Conservation (phyloP, 257 asterid species). For the Jacaranda mimosifolia region DNA sequence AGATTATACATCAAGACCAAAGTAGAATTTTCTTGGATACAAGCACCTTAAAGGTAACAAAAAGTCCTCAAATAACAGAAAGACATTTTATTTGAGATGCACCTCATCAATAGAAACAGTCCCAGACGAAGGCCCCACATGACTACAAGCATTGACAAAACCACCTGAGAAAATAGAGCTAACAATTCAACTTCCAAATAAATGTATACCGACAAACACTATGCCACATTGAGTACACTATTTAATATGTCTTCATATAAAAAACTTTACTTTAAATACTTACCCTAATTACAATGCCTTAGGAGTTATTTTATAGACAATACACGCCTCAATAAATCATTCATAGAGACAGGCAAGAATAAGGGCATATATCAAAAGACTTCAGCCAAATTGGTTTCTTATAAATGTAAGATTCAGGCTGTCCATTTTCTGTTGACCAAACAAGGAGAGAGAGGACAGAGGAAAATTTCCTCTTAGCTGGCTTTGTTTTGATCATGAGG, state of each 20-base stretch:
- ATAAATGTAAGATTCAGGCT: constrained; percentile 4
- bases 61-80: constrained; percentile 17
- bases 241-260: not conserved
- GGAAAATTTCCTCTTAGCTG: not conserved
- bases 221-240: not conserved
- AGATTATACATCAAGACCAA: too few species aligned
- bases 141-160: constrained; percentile 70
- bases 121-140: constrained; percentile 96
- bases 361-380: constrained; percentile 10
- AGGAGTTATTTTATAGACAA: not conserved
- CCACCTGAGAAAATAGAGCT: constrained; percentile 62
- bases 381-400: not conserved
- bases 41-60: constrained; percentile 25
- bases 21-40: not conserved
- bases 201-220: constrained; percentile 4
- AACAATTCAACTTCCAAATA: constrained; percentile 29
- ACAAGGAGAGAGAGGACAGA: constrained; percentile 2
- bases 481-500: constrained; percentile 2
- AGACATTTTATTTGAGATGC: constrained; percentile 15
- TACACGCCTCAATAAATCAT: not conserved
- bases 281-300: not conserved
- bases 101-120: constrained; percentile 87
- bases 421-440: constrained; percentile 8
- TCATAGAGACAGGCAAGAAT: not conserved
- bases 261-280: not conserved